These are phyloP conservation scores for Pisolithus sp. DNA, from an alignment of 768 basidiomycete species.

Conservation along the genomic window DNA sequence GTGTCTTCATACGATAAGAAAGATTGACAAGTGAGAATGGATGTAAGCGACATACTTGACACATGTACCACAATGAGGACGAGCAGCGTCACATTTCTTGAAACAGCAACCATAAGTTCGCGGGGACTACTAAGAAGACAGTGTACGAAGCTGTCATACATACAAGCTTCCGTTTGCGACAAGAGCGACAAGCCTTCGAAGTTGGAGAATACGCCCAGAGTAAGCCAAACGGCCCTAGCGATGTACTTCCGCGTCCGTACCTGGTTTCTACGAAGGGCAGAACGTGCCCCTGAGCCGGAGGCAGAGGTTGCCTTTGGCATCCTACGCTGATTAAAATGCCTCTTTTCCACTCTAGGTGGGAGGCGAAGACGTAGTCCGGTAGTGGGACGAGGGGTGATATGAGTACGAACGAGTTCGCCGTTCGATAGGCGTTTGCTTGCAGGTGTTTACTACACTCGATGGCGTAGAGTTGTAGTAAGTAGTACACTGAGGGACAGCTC, in stretches of 20 bases:
- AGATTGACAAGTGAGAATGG: not conserved
- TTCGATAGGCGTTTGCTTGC: not conserved
- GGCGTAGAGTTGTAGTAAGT: not conserved
- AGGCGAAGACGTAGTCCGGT: not conserved
- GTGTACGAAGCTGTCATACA: conserved; percentile 19
- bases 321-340: not conserved
- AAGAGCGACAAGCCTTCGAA: conserved; percentile 67
- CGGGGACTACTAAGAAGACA: not conserved
- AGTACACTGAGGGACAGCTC: too few species aligned
- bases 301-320: conserved; percentile 65
- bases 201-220: not conserved
- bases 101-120: conserved; percentile 5
- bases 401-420: not conserved
- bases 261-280: conserved; percentile 76
- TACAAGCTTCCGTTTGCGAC: conserved; percentile 81
- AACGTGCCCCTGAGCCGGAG: conserved; percentile 35
- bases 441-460: not conserved
- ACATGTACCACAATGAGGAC: conserved; percentile 81
- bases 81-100: conserved; percentile 84
- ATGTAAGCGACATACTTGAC: conserved; percentile 57
- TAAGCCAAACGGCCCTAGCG: conserved; percentile 6
- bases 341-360: not conserved
- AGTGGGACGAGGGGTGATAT: not conserved
- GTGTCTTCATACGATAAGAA: conserved; percentile 41
- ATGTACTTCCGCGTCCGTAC: conserved; percentile 27